Conservation (phyloP, 2,329 filamentous ascomycete genomes). For the Talaromyces piceae region DNA sequence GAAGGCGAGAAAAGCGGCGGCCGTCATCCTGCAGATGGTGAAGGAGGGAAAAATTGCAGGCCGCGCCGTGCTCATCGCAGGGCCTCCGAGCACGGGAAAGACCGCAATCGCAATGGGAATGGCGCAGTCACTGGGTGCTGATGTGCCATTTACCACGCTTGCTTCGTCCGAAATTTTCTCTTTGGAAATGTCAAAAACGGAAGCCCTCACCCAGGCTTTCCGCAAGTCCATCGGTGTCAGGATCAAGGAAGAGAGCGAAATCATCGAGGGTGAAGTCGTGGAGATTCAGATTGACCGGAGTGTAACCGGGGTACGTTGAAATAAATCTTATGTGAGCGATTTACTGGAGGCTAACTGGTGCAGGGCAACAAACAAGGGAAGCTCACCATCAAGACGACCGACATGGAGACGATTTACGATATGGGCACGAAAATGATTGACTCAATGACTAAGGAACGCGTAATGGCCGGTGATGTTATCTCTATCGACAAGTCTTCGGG, state of each 20-base stretch:
- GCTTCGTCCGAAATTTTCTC: constrained; percentile 97
- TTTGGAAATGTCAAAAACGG: constrained; percentile 98
- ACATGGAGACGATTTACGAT: constrained; percentile 99
- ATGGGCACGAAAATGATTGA: constrained; percentile 99
- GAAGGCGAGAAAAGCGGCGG: constrained; percentile 92
- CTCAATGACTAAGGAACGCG: constrained; percentile 97
- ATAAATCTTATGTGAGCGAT: constrained; percentile 2
- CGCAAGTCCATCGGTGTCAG: constrained; percentile 95
- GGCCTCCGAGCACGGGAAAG: constrained; percentile 94
- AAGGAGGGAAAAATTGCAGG: constrained; percentile 98
- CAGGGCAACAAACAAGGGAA: constrained; percentile 94
- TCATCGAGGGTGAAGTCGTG: constrained; percentile 98
- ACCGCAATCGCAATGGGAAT: constrained; percentile 98
- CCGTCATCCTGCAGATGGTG: constrained; percentile 96
- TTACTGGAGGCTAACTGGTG: constrained; percentile 12
- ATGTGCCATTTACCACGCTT: constrained; percentile 94
- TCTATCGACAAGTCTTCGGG: constrained; percentile 98
- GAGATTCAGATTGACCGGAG: constrained; percentile 98
- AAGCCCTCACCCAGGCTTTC: constrained; percentile 97
- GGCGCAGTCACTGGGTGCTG: constrained; percentile 87
- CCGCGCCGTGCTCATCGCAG: constrained; percentile 86
- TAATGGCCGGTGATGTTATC: constrained; percentile 97
- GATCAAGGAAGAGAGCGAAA: constrained; percentile 98
- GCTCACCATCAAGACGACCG: constrained; percentile 97
- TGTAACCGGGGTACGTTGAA: constrained; percentile 64